phyloP scores from a whole-genome alignment of 2,329 filamentous ascomycete genomes.

The Stemphylium vesicarium region DNA sequence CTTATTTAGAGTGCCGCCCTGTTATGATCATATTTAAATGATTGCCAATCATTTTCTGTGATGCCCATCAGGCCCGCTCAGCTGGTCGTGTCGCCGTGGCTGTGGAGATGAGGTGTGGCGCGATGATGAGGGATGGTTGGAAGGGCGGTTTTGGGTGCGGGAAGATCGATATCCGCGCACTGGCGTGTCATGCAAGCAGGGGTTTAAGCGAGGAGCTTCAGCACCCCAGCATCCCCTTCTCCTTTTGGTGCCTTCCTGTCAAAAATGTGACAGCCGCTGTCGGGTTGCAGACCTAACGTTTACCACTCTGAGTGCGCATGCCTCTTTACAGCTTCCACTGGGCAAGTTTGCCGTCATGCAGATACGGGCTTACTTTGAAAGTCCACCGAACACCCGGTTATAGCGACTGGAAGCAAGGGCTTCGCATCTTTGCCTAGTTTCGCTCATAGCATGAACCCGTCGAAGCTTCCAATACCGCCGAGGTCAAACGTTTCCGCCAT shows the following conservation, averaged over 20 bases:
- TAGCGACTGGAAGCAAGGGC: too few relatives aligned
- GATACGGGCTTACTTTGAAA: too few relatives aligned
- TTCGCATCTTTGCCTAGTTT: neutral
- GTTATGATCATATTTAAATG: neutral
- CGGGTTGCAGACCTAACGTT: slow-evolving; percentile 1
- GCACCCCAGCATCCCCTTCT: neutral
- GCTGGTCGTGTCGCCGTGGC: slow-evolving; percentile 8
- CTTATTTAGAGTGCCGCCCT: neutral
- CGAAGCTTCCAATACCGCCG: slow-evolving; percentile 8
- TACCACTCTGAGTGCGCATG: neutral
- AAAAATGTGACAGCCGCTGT: slow-evolving; percentile 10
- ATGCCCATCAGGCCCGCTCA: neutral
- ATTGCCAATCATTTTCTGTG: slow-evolving; percentile 17
- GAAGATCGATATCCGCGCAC: slow-evolving; percentile 21
- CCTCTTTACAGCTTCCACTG: neutral
- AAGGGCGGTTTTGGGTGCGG: slow-evolving; percentile 11
- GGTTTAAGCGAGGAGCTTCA: slow-evolving; percentile 3
- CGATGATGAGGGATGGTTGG: slow-evolving; percentile 3
- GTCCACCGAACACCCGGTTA: too few relatives aligned
- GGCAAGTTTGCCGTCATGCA: too few relatives aligned
- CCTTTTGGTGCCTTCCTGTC: neutral
- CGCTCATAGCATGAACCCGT: slow-evolving; percentile 6
- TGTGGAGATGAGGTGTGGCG: slow-evolving; percentile 6
- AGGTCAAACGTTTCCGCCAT: slow-evolving; percentile 25
- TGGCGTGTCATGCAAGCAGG: slow-evolving; percentile 12